phyloP scores from a whole-genome alignment of 495 filamentous ascomycete species.

The Glonium stellatum region DNA sequence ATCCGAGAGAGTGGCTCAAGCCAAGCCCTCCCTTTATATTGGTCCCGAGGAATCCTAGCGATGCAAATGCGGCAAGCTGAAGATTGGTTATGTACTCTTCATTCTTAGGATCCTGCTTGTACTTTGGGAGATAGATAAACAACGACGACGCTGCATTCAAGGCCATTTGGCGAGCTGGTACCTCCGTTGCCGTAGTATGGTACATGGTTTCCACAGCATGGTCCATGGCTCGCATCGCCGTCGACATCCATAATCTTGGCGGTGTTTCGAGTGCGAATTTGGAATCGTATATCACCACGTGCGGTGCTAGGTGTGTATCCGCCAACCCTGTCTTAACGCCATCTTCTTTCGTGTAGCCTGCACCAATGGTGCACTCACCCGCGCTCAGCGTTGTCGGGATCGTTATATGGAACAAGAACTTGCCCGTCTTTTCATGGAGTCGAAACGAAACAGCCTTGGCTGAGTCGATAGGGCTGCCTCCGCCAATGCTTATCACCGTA shows the following conservation, averaged over 20 bases:
- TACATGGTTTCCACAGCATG: constrained; percentile 47
- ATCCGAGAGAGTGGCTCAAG: constrained; percentile 42
- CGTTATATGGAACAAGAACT: constrained; percentile 42
- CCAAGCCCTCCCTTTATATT: constrained; percentile 43
- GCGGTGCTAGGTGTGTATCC: constrained; percentile 33
- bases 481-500: constrained; percentile 44
- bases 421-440: constrained; percentile 36
- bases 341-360: constrained; percentile 38
- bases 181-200: constrained; percentile 43
- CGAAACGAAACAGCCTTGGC: constrained; percentile 44
- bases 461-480: constrained; percentile 45
- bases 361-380: constrained; percentile 41
- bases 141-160: constrained; percentile 38
- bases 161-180: constrained; percentile 38
- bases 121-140: constrained; percentile 41
- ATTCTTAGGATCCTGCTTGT: constrained; percentile 36
- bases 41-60: constrained; percentile 38
- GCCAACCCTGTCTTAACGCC: constrained; percentile 40
- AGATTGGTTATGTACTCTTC: constrained; percentile 42
- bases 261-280: constrained; percentile 41
- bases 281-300: constrained; percentile 43
- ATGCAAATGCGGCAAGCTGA: constrained; percentile 42
- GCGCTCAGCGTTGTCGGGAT: constrained; percentile 47
- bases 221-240: constrained; percentile 43
- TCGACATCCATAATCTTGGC: constrained; percentile 37